A percentile compares a stretch with the other conserved stretches of the same genome.
Conservation (phyloP, 345 rosid species). For the Arabidopsis arenosa region DNA sequence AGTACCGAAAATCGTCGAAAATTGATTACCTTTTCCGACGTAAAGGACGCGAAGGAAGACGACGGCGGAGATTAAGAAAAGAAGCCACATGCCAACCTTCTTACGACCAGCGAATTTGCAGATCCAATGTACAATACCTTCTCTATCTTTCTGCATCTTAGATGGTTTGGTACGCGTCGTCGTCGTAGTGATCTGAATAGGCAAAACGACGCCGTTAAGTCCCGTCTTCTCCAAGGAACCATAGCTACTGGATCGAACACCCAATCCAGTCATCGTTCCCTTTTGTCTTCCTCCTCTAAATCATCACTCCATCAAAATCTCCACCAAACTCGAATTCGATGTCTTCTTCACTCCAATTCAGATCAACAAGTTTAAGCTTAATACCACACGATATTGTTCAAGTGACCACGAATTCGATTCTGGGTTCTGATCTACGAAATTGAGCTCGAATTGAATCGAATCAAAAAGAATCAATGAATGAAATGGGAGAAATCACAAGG, state of each 20-base stretch:
- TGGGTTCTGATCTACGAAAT: slow-evolving; percentile 35
- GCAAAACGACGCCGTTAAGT: slow-evolving; percentile 59
- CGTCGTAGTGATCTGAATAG: slow-evolving; percentile 49
- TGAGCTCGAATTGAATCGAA: slow-evolving; percentile 29
- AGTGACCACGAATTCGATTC: slow-evolving; percentile 24
- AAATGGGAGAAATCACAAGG: slow-evolving; percentile 1
- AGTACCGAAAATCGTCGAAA: neutral
- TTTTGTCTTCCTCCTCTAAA: slow-evolving; percentile 10
- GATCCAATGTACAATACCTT: slow-evolving; percentile 80
- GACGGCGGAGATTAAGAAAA: slow-evolving; percentile 78
- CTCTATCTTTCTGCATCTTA: slow-evolving; percentile 89
- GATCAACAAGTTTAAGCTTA: slow-evolving; percentile 28
- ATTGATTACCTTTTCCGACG: slow-evolving; percentile 72
- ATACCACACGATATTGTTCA: slow-evolving; percentile 20
- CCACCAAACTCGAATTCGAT: slow-evolving; percentile 24
- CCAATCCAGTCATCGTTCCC: slow-evolving; percentile 71
- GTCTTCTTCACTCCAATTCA: slow-evolving; percentile 25
- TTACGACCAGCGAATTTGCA: slow-evolving; percentile 89
- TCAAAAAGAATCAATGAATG: slow-evolving; percentile 8
- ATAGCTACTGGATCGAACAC: slow-evolving; percentile 85
- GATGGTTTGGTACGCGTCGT: slow-evolving; percentile 62
- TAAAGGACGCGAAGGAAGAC: slow-evolving; percentile 84
- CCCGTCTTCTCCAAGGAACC: slow-evolving; percentile 80
- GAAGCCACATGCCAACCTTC: slow-evolving; percentile 92
- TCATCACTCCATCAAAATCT: slow-evolving; percentile 51